Evolutionary conservation across 1,284 basidiomycete species (phyloP), one percentile per base, ranked within the genome.

Genomic region (Ganoderma lingzhi): DNA sequence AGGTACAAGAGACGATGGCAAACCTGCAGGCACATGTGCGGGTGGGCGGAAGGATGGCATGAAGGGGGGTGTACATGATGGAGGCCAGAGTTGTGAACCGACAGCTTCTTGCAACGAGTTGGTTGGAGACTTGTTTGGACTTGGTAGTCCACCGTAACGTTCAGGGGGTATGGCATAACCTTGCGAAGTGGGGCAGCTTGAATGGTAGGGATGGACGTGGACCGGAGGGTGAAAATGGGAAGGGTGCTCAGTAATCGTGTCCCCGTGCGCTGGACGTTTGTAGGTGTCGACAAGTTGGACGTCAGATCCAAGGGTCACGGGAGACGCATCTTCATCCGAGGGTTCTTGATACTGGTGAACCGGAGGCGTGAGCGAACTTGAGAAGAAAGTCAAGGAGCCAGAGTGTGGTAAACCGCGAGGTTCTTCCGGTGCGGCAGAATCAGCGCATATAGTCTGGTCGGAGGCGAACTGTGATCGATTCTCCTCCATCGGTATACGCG

Each of bases 401-500:
- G 53, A 56, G 30, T 6, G 30, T 9, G 53, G 53, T 8, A 35
- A 12, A 10, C 23, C 23, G 53, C 30, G 6, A 32, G 15, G 15
- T 56, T 19, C 30, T 17, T 56, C 53, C 14, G 17, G 17, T 56
- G 12, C 14, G 14, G 12, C 53, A 56, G 53, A 17, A 56, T 56
- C 14, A 12, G 66, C 53, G 62, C 61, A 67, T 66, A 66, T 19
- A 67, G 66, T 19, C 10, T 32, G 28, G n/a, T 23, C 8, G 58
- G 45, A n/a, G n/a, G 44, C 41, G 39, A 17, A 8, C 30, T 17
- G 32, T n/a, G 42, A 9, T 45, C 37, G 3, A 8, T 30, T n/a
- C 9, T 60, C 41, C 3, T 60, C 41, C 6, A 14, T 15, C 19
- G 64, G 32, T 44, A 56, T 62, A 51, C 37, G 30, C 17, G 45